Percentiles rank a stretch among this genome's conserved stretches.
phyloP scores from a whole-genome alignment of 768 basidiomycete species.

The Pluteus cervinus region DNA sequence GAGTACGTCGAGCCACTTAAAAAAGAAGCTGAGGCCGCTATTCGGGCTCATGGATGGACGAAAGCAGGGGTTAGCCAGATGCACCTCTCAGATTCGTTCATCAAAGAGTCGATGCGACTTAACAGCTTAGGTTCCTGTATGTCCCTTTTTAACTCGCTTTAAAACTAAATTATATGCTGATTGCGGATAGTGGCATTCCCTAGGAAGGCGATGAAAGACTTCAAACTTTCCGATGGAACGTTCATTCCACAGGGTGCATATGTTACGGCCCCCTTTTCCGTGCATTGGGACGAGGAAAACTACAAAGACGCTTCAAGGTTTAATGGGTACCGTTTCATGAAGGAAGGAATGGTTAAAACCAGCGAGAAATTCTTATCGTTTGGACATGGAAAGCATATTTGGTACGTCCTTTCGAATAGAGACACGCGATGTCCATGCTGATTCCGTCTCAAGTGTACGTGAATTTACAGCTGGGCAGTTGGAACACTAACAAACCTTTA shows the following conservation, averaged over 20 bases:
- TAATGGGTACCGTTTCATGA: slow-evolving; percentile 17
- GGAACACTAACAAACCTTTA: no score
- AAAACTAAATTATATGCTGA: background rate
- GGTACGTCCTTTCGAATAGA: background rate
- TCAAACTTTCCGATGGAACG: slow-evolving; percentile 12
- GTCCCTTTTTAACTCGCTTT: slow-evolving; percentile 5
- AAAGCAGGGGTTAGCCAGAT: slow-evolving; percentile 33
- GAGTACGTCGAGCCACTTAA: slow-evolving; percentile 22
- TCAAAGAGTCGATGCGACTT: slow-evolving; percentile 34
- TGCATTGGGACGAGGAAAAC: slow-evolving; percentile 7
- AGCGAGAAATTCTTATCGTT: slow-evolving; percentile 11
- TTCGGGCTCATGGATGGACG: slow-evolving; percentile 30
- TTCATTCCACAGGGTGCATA: slow-evolving; percentile 10
- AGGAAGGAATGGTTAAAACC: slow-evolving; percentile 11
- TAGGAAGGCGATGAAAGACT: slow-evolving; percentile 17
- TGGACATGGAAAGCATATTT: slow-evolving; percentile 19
- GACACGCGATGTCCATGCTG: no score
- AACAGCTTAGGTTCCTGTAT: slow-evolving; percentile 17
- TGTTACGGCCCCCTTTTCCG: slow-evolving; percentile 1
- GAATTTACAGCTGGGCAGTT: no score
- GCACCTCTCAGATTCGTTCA: slow-evolving; percentile 38
- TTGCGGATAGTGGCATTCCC: slow-evolving; percentile 13
- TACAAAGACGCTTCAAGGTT: slow-evolving; percentile 13
- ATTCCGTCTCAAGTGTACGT: no score
- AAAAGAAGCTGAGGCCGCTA: slow-evolving; percentile 23